Conservation (phyloP, 2,329 filamentous ascomycete species). For the Aspergillus pseudoviridinutans region DNA sequence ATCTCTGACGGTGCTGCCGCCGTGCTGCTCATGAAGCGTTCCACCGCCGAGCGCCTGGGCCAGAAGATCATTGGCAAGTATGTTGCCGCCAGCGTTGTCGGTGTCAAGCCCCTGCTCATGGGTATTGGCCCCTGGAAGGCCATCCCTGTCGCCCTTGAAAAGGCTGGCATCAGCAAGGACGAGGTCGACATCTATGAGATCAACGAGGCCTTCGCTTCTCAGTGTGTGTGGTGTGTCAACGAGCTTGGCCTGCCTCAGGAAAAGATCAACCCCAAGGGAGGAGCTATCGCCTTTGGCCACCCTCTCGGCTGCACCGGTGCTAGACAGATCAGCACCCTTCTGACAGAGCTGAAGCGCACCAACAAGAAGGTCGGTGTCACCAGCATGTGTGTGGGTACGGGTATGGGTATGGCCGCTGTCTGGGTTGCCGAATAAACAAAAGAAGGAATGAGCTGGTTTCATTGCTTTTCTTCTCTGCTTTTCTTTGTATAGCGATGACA, state of each 20-base stretch:
- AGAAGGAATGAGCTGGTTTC: slow-evolving; percentile 20
- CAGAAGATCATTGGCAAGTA: slow-evolving; percentile 92
- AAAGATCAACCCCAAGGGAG: slow-evolving; percentile 97
- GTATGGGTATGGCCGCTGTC: slow-evolving; percentile 96
- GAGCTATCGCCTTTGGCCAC: slow-evolving; percentile 93
- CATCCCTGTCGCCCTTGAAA: slow-evolving; percentile 85
- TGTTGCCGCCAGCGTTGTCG: slow-evolving; percentile 77
- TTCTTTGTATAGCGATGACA: slow-evolving; percentile 12
- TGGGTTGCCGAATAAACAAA: slow-evolving; percentile 81
- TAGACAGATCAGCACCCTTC: slow-evolving; percentile 83
- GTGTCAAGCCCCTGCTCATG: slow-evolving; percentile 91
- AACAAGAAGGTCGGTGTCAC: slow-evolving; percentile 84
- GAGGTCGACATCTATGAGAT: slow-evolving; percentile 98
- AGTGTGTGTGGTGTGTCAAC: slow-evolving; percentile 90
- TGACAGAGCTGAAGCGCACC: slow-evolving; percentile 84
- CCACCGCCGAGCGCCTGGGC: slow-evolving; percentile 79
- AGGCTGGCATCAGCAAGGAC: slow-evolving; percentile 78
- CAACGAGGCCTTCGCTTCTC: slow-evolving; percentile 96
- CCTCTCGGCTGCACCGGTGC: slow-evolving; percentile 92
- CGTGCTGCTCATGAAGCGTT: slow-evolving; percentile 91
- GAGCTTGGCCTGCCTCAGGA: slow-evolving; percentile 76
- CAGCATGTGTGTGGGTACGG: slow-evolving; percentile 94
- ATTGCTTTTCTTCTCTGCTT: slow-evolving; percentile 12
- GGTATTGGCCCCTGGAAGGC: slow-evolving; percentile 93
- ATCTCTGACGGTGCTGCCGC: slow-evolving; percentile 95